Conservation (phyloP, 129 eudicot genomes). For the Apium graveolens region DNA sequence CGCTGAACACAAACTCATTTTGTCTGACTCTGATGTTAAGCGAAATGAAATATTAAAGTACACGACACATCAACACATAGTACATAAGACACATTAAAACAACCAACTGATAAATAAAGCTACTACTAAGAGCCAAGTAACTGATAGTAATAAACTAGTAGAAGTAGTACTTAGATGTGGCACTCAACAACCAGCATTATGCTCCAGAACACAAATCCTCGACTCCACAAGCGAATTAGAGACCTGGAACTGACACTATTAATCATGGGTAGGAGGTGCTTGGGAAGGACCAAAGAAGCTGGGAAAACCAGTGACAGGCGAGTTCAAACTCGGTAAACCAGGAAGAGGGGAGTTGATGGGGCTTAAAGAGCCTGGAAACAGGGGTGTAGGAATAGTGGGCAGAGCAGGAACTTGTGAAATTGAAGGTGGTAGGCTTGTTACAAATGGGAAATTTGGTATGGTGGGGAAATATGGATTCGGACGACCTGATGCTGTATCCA, state of each 20-base stretch:
- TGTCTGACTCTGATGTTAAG: no score
- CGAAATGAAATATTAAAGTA: no score
- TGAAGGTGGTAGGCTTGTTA: not conserved
- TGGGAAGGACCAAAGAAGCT: not conserved
- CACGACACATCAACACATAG: no score
- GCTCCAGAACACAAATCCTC: not conserved
- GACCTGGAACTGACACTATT: not conserved
- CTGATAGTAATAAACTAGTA: no score
- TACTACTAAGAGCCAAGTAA: no score
- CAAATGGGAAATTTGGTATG: not conserved
- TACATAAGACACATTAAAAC: no score
- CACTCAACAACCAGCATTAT: not conserved
- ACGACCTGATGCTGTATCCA: not conserved
- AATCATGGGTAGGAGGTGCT: not conserved
- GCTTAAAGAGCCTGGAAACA: not conserved
- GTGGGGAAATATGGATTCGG: not conserved
- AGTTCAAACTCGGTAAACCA: not conserved
- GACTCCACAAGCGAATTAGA: not conserved
- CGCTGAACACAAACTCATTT: no score
- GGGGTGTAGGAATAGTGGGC: not conserved
- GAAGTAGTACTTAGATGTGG: not conserved
- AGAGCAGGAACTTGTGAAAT: not conserved
- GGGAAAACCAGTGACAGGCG: not conserved
- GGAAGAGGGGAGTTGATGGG: not conserved
- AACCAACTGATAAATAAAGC: not conserved